Conservation (phyloP, 1,284 basidiomycete genomes). For the Phaffia rhodozyma region DNA sequence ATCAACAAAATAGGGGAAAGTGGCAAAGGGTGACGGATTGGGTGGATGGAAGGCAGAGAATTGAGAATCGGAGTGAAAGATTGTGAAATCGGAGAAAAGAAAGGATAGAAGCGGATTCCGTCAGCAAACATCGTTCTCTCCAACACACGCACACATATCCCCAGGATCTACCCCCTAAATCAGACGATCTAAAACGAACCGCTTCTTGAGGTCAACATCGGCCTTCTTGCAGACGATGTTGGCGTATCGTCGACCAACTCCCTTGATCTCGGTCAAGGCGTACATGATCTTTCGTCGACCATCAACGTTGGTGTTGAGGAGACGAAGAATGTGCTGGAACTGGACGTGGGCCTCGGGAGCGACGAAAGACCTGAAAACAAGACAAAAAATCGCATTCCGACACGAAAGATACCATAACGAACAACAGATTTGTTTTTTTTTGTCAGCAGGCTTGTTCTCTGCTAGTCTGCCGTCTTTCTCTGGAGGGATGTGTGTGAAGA, state of each 20-base stretch:
- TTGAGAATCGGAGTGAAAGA: neutral
- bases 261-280: slow-evolving; percentile 96
- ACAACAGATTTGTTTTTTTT: too few relatives aligned
- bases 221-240: slow-evolving; percentile 99
- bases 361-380: slow-evolving; percentile 14
- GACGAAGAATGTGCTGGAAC: slow-evolving; percentile 40
- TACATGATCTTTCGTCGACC: slow-evolving; percentile 99
- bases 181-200: slow-evolving; percentile 47
- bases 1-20: neutral
- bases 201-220: slow-evolving; percentile 96
- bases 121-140: neutral
- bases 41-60: neutral
- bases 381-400: neutral
- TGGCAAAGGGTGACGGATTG: neutral
- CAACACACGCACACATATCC: neutral
- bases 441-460: too few relatives aligned
- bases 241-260: slow-evolving; percentile 97
- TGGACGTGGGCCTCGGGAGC: slow-evolving; percentile 19
- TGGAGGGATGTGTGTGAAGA: too few relatives aligned
- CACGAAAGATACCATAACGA: too few relatives aligned
- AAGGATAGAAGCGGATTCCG: neutral
- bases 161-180: neutral
- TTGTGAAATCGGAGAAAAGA: neutral
- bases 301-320: slow-evolving; percentile 99
- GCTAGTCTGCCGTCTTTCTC: too few relatives aligned